Percentiles rank a stretch among this genome's conserved stretches.
phyloP scores from a whole-genome alignment of 148 eudicot species.

The Chenopodium berlandieri region DNA sequence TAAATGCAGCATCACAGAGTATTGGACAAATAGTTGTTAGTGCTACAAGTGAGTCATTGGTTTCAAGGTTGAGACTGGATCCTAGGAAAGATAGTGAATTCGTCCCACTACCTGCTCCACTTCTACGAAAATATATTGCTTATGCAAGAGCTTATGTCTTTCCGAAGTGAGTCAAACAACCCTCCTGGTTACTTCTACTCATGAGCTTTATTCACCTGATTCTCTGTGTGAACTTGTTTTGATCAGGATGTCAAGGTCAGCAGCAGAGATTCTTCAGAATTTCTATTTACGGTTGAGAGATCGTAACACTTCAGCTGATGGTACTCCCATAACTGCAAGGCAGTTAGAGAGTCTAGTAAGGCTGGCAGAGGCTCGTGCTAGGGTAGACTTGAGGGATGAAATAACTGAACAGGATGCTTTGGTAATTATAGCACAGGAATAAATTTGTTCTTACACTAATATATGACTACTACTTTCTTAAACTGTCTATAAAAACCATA shows the following conservation, averaged over 20 bases:
- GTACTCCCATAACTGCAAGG: conserved; percentile 98
- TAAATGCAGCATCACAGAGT: conserved; percentile 47
- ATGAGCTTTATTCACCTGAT: not conserved
- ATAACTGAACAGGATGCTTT: conserved; percentile 85
- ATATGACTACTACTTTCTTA: not conserved
- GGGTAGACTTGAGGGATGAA: conserved; percentile 86
- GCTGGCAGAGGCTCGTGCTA: conserved; percentile 95
- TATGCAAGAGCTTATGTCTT: conserved; percentile 81
- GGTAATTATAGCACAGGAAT: conserved; percentile 44
- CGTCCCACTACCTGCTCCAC: conserved; percentile 81
- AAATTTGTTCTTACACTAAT: not conserved
- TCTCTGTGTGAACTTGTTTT: conserved; percentile 10
- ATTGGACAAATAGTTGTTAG: conserved; percentile 34
- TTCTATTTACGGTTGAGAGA: conserved; percentile 84
- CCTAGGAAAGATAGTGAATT: conserved; percentile 66
- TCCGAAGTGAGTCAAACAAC: conserved; percentile 55
- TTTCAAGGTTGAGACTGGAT: conserved; percentile 77
- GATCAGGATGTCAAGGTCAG: conserved; percentile 82
- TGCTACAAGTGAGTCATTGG: conserved; percentile 46
- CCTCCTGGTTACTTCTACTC: not conserved
- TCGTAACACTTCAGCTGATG: conserved; percentile 86
- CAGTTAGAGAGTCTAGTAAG: conserved; percentile 95
- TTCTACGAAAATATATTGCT: conserved; percentile 84
- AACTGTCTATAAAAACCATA: not conserved
- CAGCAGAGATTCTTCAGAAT: conserved; percentile 87